Evolutionary conservation across 2,329 filamentous ascomycete genomes (phyloP).

Genomic region (Sclerotinia nivalis): DNA sequence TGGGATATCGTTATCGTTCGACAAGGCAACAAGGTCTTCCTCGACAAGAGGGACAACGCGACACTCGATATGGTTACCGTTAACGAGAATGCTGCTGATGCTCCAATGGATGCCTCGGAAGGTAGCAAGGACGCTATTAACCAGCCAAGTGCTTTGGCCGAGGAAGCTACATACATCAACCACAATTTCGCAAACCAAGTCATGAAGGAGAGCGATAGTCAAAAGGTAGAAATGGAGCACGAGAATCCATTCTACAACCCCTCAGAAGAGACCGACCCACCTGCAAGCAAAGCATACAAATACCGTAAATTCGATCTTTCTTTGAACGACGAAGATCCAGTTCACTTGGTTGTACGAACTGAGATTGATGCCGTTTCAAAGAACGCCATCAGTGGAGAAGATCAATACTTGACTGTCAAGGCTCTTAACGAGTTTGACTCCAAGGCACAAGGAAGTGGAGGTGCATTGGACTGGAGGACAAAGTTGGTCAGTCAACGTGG

Average conservation of each 20-base stretch:
- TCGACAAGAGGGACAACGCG: conserved; percentile 96
- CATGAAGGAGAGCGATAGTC: conserved; percentile 74
- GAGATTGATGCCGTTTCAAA: conserved; percentile 95
- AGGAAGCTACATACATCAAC: conserved; percentile 99
- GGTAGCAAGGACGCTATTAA: conserved; percentile 94
- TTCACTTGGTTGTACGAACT: conserved; percentile 89
- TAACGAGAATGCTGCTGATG: conserved; percentile 97
- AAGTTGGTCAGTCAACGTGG: conserved; percentile 94
- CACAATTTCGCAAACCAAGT: conserved; percentile 99
- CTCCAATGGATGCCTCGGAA: conserved; percentile 86
- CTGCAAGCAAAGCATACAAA: conserved; percentile 96
- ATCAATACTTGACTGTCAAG: conserved; percentile 90
- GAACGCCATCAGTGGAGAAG: conserved; percentile 88
- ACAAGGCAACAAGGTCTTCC: conserved; percentile 95
- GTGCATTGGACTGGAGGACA: conserved; percentile 93
- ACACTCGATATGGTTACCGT: conserved; percentile 96
- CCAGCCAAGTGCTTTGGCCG: conserved; percentile 86
- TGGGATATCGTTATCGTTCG: conserved; percentile 96
- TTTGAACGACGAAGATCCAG: conserved; percentile 84
- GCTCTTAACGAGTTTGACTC: conserved; percentile 98
- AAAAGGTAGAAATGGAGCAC: conserved; percentile 81
- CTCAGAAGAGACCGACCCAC: conserved; percentile 86
- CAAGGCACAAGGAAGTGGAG: conserved; percentile 93
- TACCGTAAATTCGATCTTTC: conserved; percentile 97
- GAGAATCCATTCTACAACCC: conserved; percentile 98